These are phyloP conservation scores for Gossypium mustelinum DNA, from an alignment of 345 rosid species.

Conservation along the genomic window DNA sequence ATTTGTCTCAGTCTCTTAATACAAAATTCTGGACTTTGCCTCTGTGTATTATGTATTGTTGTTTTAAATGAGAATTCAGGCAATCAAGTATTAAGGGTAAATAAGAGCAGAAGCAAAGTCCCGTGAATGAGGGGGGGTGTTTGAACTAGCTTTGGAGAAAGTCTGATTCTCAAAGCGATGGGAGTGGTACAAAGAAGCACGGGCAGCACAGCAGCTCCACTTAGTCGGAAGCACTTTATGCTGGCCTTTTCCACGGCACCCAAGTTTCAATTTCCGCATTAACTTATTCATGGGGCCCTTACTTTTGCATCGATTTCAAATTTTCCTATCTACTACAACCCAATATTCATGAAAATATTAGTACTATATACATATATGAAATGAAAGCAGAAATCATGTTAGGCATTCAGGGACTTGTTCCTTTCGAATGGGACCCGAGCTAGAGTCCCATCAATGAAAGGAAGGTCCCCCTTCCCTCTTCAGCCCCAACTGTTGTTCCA, in stretches of 20 bases:
- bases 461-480: background rate
- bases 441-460: conserved; percentile 7
- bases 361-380: background rate
- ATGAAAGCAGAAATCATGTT: conserved; percentile 9
- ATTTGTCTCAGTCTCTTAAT: too few species aligned
- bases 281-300: conserved; percentile 26
- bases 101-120: background rate
- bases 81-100: too few species aligned
- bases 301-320: background rate
- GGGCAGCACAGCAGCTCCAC: conserved; percentile 12
- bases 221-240: conserved; percentile 26
- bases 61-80: background rate
- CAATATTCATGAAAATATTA: background rate
- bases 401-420: conserved; percentile 15
- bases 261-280: conserved; percentile 4
- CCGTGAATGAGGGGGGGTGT: background rate
- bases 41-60: background rate
- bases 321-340: background rate
- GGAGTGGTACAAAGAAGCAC: background rate
- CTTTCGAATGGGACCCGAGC: conserved; percentile 8
- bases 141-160: background rate
- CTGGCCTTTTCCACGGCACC: conserved; percentile 30
- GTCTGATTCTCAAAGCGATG: background rate
- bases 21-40: too few species aligned
- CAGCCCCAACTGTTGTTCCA: conserved; percentile 13